Evolutionary conservation across 1,284 basidiomycete genomes (phyloP).

Genomic region (Ustilago loliicola): DNA sequence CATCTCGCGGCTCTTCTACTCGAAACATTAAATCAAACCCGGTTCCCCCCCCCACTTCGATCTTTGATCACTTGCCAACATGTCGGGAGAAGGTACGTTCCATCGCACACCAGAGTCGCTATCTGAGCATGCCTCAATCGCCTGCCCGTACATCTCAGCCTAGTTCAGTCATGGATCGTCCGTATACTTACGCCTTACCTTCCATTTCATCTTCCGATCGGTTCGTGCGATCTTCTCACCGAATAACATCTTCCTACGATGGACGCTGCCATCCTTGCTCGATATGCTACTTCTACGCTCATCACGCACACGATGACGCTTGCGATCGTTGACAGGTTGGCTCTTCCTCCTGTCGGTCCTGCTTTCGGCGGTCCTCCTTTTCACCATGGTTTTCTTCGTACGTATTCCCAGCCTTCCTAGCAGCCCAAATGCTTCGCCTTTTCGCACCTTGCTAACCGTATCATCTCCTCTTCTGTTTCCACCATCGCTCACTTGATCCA

Average conservation of each 20-base stretch:
- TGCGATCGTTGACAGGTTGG: conserved; percentile 48
- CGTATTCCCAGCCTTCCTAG: conserved; percentile 16
- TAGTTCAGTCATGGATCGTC: not conserved
- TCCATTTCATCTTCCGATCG: not conserved
- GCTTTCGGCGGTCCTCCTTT: conserved; percentile 67
- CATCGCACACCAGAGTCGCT: not conserved
- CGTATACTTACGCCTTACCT: not conserved
- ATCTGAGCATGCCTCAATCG: no score
- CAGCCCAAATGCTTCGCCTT: not conserved
- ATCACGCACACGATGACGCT: not conserved
- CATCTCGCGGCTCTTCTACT: not conserved
- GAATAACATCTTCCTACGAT: not conserved
- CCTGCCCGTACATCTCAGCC: no score
- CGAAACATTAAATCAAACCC: not conserved
- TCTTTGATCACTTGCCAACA: conserved; percentile 22
- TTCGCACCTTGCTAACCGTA: conserved; percentile 7
- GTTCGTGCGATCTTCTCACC: not conserved
- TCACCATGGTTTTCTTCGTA: conserved; percentile 70
- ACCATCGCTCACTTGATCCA: not conserved
- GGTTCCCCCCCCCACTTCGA: conserved; percentile 14
- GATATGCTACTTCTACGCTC: not conserved
- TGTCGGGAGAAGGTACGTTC: conserved; percentile 57
- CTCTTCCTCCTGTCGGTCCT: conserved; percentile 68
- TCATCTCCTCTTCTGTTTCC: not conserved
- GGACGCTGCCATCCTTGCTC: not conserved